Base-by-base conservation (phyloP, 495 filamentous ascomycete genomes). In the Aspergillus incahuasiensis region DNA sequence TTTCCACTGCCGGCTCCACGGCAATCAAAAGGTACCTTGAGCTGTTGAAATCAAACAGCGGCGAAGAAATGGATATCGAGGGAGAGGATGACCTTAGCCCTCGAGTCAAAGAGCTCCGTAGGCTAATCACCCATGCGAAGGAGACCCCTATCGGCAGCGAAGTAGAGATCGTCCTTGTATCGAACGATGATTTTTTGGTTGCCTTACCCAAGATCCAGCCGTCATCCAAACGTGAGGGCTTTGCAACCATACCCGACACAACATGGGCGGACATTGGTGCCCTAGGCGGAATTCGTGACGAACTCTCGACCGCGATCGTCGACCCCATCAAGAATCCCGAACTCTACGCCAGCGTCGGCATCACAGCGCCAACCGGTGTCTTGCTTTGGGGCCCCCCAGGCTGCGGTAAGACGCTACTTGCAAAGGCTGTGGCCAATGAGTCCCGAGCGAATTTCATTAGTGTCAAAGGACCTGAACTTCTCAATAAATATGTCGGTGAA, bases 361-460 rank as follows among this genome's bases (percentile, higher is more conserved):
- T 97, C 65, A 87, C 86, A 16, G 87, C 90, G 0, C 91, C 94
- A 0, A 89, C 90, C 0, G 95, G 95, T 25, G 89, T 97, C 13
- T 81, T 98, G 11, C 87, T 98, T 55, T 97, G 94, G 92, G 94
- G 94, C 13, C 94, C 94, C 0, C 94, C 94, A 3, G 94, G 94
- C 28, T 98, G 94, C 71, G 94, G 94, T 59, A 98, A 98, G 69
- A 98, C 94, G 0, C 82, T 98, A 5, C 84, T 98, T 8, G 94
- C 94, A 48, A 97, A 97, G 72, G 94, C 94, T 16, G 91, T 96
- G 5, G 94, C 94, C 55, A 95, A 95, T 70, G 95, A 97, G 71
- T 90, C 87, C 21, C 86, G 88, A 60, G 94, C 95, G 24, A 97
- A 96, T 70, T 98, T 98, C 79, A 98, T 98, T 72, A 91, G 88